These are phyloP conservation scores for Madurella fahalii DNA, from an alignment of 2,329 filamentous ascomycete species.

Conservation along the genomic window DNA sequence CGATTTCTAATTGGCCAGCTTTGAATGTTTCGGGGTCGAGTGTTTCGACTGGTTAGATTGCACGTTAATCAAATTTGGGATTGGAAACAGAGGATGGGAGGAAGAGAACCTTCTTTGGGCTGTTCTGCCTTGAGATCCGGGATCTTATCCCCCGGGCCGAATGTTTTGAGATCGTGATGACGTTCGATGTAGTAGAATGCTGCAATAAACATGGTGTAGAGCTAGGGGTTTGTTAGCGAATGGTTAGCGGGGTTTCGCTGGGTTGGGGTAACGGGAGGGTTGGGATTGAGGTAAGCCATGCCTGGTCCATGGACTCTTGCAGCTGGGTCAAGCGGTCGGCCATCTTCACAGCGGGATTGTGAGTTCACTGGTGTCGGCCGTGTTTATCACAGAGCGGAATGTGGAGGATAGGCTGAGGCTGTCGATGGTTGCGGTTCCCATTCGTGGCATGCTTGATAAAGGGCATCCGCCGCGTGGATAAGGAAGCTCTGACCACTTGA, in stretches of 20 bases:
- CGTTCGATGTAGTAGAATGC: conserved; percentile 62
- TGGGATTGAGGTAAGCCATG: conserved; percentile 33
- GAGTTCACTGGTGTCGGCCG: background rate
- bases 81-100: background rate
- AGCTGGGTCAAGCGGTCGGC: conserved; percentile 76
- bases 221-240: conserved; percentile 37
- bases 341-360: conserved; percentile 42
- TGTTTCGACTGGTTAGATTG: conserved; percentile 48
- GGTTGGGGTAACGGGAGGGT: background rate
- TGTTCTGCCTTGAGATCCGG: conserved; percentile 53
- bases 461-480: background rate
- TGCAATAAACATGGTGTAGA: conserved; percentile 65
- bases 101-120: conserved; percentile 46
- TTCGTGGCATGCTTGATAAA: background rate
- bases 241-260: background rate
- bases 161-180: conserved; percentile 62
- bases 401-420: background rate
- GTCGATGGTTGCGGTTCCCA: background rate
- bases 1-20: conserved; percentile 66
- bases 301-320: conserved; percentile 81
- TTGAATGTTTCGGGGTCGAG: conserved; percentile 61
- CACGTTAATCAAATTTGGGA: conserved; percentile 1
- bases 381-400: background rate
- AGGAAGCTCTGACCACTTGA: background rate
- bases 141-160: conserved; percentile 55